Percentiles rank a stretch among this genome's conserved stretches.
These are phyloP conservation scores for Plenodomus biglobosus DNA, from an alignment of 2,329 filamentous ascomycete species.

Conservation along the genomic window DNA sequence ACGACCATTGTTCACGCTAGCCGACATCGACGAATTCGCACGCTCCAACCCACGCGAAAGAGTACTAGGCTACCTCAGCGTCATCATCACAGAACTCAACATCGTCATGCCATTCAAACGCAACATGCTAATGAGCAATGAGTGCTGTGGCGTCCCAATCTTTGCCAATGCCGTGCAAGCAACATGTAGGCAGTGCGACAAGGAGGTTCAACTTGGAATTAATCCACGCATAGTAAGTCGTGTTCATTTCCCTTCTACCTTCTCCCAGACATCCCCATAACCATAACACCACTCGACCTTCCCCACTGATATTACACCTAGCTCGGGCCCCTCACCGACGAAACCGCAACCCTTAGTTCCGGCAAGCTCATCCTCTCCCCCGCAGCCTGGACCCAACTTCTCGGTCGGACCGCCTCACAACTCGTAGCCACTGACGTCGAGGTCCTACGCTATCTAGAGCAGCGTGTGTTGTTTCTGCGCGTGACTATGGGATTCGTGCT, in stretches of 20 bases:
- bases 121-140: constrained; percentile 50
- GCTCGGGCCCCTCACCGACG: constrained; percentile 53
- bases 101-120: constrained; percentile 46
- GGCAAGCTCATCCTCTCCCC: constrained; percentile 59
- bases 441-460: constrained; percentile 54
- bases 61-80: constrained; percentile 49
- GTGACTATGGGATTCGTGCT: constrained; percentile 60
- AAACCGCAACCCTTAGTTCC: constrained; percentile 56
- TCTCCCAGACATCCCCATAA: background rate
- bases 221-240: constrained; percentile 47
- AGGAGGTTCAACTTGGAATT: constrained; percentile 39
- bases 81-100: constrained; percentile 48
- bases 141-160: constrained; percentile 57
- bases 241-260: background rate
- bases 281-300: too few relatives aligned
- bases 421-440: constrained; percentile 46
- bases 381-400: constrained; percentile 55
- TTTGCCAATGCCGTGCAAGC: constrained; percentile 53
- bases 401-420: constrained; percentile 50
- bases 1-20: constrained; percentile 48
- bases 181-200: constrained; percentile 48
- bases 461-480: constrained; percentile 55
- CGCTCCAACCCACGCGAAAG: constrained; percentile 33
- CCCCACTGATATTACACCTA: too few relatives aligned
- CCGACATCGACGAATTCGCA: constrained; percentile 49